These are phyloP conservation scores for Solanum chacoense DNA, from an alignment of 305 asterid species.

Conservation along the genomic window DNA sequence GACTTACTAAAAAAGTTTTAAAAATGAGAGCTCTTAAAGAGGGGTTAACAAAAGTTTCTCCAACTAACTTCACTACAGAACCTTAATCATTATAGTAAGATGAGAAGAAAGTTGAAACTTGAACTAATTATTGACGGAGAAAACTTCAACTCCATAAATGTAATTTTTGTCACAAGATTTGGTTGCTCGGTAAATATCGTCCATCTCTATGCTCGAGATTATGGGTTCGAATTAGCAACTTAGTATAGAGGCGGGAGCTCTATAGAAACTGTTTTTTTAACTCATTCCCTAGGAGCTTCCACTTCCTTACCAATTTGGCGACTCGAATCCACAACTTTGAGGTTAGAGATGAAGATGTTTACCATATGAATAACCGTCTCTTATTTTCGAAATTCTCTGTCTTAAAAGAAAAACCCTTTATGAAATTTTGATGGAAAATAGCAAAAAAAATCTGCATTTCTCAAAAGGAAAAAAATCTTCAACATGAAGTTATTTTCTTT, in stretches of 20 bases:
- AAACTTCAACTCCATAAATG: background rate
- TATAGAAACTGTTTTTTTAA: no score
- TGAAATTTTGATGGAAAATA: no score
- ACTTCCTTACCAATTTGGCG: background rate
- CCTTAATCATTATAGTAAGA: background rate
- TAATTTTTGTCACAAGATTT: background rate
- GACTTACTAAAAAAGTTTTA: background rate
- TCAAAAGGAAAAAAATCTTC: background rate
- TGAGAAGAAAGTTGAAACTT: background rate
- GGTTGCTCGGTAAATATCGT: background rate
- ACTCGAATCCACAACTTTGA: background rate
- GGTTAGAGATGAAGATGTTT: no score
- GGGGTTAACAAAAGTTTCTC: background rate
- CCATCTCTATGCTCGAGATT: background rate
- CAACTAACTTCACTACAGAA: background rate
- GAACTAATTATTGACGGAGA: background rate
- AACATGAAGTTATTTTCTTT: background rate
- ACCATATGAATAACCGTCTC: background rate
- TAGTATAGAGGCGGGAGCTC: background rate
- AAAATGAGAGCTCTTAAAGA: background rate
- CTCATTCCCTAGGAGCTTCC: background rate
- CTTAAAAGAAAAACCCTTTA: no score
- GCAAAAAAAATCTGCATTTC: background rate
- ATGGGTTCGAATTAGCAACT: background rate
- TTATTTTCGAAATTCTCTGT: background rate